A percentile compares a stretch with the other conserved stretches of the same genome.
Conservation (phyloP, 1,139 yeast genomes). For the Torulaspora pretoriensis region DNA sequence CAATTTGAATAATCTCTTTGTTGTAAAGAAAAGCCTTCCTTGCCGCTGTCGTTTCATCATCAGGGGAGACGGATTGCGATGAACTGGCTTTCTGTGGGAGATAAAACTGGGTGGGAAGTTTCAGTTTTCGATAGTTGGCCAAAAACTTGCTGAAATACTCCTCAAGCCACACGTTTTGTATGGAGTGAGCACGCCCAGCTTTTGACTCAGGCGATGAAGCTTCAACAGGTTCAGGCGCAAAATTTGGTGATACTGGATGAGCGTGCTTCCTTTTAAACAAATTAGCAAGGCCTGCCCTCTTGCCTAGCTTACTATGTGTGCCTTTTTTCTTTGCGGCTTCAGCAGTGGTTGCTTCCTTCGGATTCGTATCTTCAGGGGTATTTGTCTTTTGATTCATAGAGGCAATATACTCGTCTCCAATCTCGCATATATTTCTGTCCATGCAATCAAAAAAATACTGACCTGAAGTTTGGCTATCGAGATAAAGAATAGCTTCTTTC, state of each 20-base stretch:
- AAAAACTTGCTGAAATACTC: conserved; percentile 12
- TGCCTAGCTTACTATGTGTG: conserved; percentile 9
- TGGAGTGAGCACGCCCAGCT: conserved; percentile 9
- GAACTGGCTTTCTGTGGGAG: conserved; percentile 13
- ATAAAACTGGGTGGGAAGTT: conserved; percentile 14
- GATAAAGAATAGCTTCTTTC: conserved; percentile 14
- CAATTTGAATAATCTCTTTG: conserved; percentile 23
- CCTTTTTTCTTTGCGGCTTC: conserved; percentile 8
- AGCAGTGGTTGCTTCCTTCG: conserved; percentile 4
- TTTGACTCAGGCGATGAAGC: conserved; percentile 9
- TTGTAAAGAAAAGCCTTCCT: conserved; percentile 19
- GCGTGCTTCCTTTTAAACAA: conserved; percentile 18
- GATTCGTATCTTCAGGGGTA: conserved; percentile 1
- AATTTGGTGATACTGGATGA: not conserved
- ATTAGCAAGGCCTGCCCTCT: conserved; percentile 16
- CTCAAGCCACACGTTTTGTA: conserved; percentile 15
- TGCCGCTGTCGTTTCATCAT: conserved; percentile 13
- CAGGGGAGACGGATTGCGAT: conserved; percentile 9
- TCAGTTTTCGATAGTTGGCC: conserved; percentile 14
- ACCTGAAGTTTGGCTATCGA: conserved; percentile 17
- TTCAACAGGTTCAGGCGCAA: conserved; percentile 1
- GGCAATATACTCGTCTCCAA: conserved; percentile 6
- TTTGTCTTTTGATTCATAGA: conserved; percentile 7
- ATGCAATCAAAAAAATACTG: conserved; percentile 25
- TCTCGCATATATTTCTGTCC: conserved; percentile 19